These are phyloP conservation scores for Piper betle DNA, from an alignment of 164 flowering plant species.

Conservation along the genomic window DNA sequence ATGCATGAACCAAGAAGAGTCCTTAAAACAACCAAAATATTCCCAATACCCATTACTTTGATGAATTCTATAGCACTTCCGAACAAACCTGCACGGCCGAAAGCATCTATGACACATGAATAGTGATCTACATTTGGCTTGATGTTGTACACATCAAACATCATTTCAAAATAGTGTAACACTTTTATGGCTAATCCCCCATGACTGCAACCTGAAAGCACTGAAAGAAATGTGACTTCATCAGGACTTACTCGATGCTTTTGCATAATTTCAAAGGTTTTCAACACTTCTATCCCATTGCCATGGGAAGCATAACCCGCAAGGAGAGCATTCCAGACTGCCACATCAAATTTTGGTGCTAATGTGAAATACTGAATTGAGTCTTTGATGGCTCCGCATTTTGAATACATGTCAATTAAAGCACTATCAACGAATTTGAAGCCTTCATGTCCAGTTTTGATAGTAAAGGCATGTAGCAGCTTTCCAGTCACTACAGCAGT, in stretches of 20 bases:
- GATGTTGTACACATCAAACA: slow-evolving; percentile 7
- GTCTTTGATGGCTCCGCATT: slow-evolving; percentile 8
- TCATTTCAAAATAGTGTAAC: slow-evolving; percentile 2
- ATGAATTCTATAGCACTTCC: slow-evolving; percentile 5
- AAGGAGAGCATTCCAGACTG: slow-evolving; percentile 10
- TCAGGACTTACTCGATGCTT: slow-evolving; percentile 7
- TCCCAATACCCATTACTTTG: slow-evolving; percentile 3
- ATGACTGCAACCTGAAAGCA: slow-evolving; percentile 15
- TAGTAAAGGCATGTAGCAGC: slow-evolving; percentile 6
- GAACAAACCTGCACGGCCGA: slow-evolving; percentile 15
- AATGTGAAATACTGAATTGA: slow-evolving; percentile 4
- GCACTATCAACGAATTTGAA: slow-evolving; percentile 4
- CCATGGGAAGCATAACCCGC: slow-evolving; percentile 15
- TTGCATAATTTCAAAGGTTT: slow-evolving; percentile 6
- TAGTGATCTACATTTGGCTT: slow-evolving; percentile 6
- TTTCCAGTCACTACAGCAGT: slow-evolving; percentile 9
- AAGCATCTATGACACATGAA: slow-evolving; percentile 10
- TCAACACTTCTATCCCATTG: slow-evolving; percentile 9
- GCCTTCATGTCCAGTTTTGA: slow-evolving; percentile 7
- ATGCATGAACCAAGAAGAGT: slow-evolving; percentile 10
- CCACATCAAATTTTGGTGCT: slow-evolving; percentile 6
- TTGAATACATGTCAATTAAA: slow-evolving; percentile 11
- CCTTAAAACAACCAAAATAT: slow-evolving; percentile 6
- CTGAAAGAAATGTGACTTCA: slow-evolving; percentile 10
- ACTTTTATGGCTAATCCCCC: slow-evolving; percentile 5